Base-by-base conservation (phyloP, 805 yeast genomes). In the Kuraishia floccosa region DNA sequence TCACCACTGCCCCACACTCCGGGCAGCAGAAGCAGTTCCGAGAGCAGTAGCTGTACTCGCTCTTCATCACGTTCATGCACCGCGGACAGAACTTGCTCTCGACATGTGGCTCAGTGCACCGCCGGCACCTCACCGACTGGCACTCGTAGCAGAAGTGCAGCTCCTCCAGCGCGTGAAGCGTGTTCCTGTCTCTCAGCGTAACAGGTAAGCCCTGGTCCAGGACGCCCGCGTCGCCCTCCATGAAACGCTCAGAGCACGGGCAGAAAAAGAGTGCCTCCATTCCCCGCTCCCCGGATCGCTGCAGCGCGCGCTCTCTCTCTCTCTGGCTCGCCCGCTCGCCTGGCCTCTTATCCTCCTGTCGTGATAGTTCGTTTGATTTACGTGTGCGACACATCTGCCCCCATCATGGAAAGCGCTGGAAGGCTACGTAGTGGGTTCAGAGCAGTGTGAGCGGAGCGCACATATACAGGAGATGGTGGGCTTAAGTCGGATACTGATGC, bases 11-110 rank as follows among this genome's bases (percentile, higher is more conserved):
- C 5, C 24, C 24, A 30, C 63, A 57, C 3, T 23, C 12, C 1
- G 65, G 63, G 35, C 65, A 59, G 4, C 21, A 35, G 35, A 52
- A 58, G 28, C 65, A 59, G 30, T 43, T 48, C 30, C 48, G 40
- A 1, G 41, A 25, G 30, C 63, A 59, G 21, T 30, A 27, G 2
- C 27, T 32, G 4, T 25, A 31, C 10, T 33, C 42, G 2, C 8
- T 24, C 7, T 26, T 35, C 27, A 34, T 33, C 4, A 25, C 10
- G 2, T 35, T 29, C 25, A 33, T 25, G 36, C 61, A 56, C 14
- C 41, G 38, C 1, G 54, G 46, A 36, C 61, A 56, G 27, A 36
- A 54, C 20, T 46, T 46, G 23, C 30, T 23, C 11, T 30, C 24
- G 13, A 42, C 29, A 16, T 46, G 43, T 2, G 35, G 32, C 18